These are phyloP conservation scores for Infundibulicybe gibba DNA, from an alignment of 768 basidiomycete genomes.

Conservation along the genomic window DNA sequence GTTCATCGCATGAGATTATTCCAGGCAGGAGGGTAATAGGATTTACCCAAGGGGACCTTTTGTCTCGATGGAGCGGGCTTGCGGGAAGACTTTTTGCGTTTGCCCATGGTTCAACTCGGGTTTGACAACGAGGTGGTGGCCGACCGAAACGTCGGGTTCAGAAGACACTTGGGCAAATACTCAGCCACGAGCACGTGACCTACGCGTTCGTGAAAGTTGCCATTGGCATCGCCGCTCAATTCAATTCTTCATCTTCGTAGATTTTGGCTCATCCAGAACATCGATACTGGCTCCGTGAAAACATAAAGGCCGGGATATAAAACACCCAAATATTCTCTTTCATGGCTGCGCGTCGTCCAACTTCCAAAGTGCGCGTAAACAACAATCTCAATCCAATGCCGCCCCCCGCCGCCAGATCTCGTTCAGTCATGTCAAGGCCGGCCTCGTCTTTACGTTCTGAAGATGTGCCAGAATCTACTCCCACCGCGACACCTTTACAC, in stretches of 20 bases:
- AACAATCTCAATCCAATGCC: conserved; percentile 20
- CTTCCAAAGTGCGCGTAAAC: conserved; percentile 41
- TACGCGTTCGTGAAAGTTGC: conserved; percentile 17
- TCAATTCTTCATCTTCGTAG: neutral
- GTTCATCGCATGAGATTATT: conserved; percentile 4
- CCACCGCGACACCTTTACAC: conserved; percentile 2
- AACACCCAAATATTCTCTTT: neutral
- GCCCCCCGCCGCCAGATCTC: conserved; percentile 37
- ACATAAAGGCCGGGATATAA: too few relatives aligned
- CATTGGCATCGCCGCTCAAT: too few relatives aligned
- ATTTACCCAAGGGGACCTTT: conserved; percentile 71
- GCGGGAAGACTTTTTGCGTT: conserved; percentile 86
- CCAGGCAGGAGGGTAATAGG: neutral
- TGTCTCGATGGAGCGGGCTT: conserved; percentile 68
- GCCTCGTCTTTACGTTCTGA: conserved; percentile 26
- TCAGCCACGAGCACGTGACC: conserved; percentile 23
- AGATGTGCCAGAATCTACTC: conserved; percentile 11
- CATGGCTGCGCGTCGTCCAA: conserved; percentile 66
- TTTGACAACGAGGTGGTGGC: conserved; percentile 1
- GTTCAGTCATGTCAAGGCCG: conserved; percentile 45
- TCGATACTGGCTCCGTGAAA: too few relatives aligned
- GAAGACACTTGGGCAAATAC: too few relatives aligned
- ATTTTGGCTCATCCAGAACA: too few relatives aligned
- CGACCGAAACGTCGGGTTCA: neutral
- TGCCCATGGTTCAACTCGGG: conserved; percentile 58